Conservation (phyloP, 257 asterid genomes). For the Solanum corneliomulleri region DNA sequence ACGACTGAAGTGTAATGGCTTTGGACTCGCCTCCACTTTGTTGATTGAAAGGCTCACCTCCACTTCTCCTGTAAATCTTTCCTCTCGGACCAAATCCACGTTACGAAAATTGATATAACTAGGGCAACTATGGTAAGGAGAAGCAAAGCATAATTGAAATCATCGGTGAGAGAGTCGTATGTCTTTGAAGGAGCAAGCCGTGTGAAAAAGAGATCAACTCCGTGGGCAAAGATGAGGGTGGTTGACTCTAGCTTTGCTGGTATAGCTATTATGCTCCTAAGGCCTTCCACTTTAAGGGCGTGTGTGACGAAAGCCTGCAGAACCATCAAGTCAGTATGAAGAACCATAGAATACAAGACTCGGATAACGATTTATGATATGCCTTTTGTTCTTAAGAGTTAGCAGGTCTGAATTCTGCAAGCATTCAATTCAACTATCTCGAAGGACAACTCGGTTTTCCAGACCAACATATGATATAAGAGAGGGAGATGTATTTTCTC, state of each 20-base stretch:
- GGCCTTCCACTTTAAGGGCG: slow-evolving; percentile 86
- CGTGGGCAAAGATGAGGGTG: slow-evolving; percentile 81
- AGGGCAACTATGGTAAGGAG: slow-evolving; percentile 82
- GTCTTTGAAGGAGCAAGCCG: slow-evolving; percentile 92
- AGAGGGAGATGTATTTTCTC: not conserved
- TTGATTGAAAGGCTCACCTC: slow-evolving; percentile 42
- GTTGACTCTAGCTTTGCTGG: slow-evolving; percentile 96
- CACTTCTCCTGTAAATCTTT: slow-evolving; percentile 97
- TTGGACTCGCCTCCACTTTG: slow-evolving; percentile 1
- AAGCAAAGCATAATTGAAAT: slow-evolving; percentile 87
- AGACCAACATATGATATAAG: not conserved
- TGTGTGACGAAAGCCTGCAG: slow-evolving; percentile 84
- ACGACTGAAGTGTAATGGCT: not conserved
- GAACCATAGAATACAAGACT: not conserved
- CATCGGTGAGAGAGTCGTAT: slow-evolving; percentile 92
- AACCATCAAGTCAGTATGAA: not conserved
- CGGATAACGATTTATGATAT: not conserved
- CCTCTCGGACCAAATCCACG: slow-evolving; percentile 92
- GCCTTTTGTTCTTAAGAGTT: not conserved
- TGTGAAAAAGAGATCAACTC: slow-evolving; percentile 85
- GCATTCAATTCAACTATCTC: not conserved
- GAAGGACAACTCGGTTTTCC: not conserved
- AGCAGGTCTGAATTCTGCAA: not conserved
- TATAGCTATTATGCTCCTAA: slow-evolving; percentile 64
- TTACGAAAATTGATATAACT: slow-evolving; percentile 60